Conservation (phyloP, 2,329 filamentous ascomycete species). For the Immersiporthe knoxdaviesiana region DNA sequence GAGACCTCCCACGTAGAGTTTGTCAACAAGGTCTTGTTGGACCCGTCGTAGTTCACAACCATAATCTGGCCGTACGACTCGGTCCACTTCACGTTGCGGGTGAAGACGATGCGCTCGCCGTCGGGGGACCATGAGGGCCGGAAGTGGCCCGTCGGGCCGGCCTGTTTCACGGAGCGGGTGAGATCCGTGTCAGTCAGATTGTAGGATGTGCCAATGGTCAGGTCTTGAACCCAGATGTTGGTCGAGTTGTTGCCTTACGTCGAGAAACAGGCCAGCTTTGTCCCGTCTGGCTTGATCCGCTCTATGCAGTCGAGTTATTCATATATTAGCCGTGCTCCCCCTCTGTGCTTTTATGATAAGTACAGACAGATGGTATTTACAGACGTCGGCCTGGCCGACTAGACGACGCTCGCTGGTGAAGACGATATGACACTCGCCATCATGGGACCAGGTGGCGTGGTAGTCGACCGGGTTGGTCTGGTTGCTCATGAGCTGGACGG, state of each 20-base stretch:
- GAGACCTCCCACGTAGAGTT: conserved; percentile 40
- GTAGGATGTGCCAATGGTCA: conserved; percentile 37
- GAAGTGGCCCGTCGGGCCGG: conserved; percentile 42
- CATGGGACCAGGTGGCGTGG: conserved; percentile 43
- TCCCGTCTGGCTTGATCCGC: conserved; percentile 41
- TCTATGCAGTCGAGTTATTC: conserved; percentile 36
- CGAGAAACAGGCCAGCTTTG: conserved; percentile 44
- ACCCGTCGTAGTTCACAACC: conserved; percentile 46
- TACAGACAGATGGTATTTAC: conserved; percentile 35
- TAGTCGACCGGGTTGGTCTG: conserved; percentile 41
- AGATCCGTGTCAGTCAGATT: conserved; percentile 43
- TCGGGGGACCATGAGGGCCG: conserved; percentile 46
- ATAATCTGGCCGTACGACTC: conserved; percentile 50
- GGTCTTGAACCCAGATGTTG: conserved; percentile 46
- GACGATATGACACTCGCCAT: conserved; percentile 44
- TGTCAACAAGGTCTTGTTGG: conserved; percentile 36
- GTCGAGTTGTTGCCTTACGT: conserved; percentile 41
- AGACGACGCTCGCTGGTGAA: conserved; percentile 45
- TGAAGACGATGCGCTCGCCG: conserved; percentile 46
- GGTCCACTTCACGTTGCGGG: conserved; percentile 46
- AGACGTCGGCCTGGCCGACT: conserved; percentile 47
- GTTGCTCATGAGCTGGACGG: conserved; percentile 39
- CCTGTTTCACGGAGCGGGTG: conserved; percentile 25
- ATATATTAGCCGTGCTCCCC: not conserved
- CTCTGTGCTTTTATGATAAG: too few relatives aligned